Percentiles rank a stretch among this genome's conserved stretches.
phyloP scores from a whole-genome alignment of 805 yeast species.

The Kregervanrija pseudodelftensis region DNA sequence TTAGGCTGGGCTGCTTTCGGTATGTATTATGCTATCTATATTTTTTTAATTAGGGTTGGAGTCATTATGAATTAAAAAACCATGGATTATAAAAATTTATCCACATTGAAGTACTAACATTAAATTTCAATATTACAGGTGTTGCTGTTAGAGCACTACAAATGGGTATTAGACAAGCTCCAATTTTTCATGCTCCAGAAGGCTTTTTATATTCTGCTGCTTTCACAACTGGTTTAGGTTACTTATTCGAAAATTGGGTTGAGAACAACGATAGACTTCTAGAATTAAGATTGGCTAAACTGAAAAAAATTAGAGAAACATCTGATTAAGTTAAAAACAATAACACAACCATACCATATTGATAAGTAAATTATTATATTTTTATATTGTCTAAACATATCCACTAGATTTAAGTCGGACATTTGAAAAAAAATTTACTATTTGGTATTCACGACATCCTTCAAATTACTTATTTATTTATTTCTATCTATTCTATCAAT shows the following conservation, averaged over 20 bases:
- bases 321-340: constrained; percentile 11
- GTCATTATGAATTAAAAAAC: background rate
- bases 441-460: too few species aligned
- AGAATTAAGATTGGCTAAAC: constrained; percentile 30
- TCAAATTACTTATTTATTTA: too few species aligned
- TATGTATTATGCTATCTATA: constrained; percentile 11
- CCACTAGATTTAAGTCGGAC: too few species aligned
- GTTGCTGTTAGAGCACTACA: constrained; percentile 38
- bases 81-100: background rate
- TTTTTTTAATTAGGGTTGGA: background rate
- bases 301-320: constrained; percentile 31
- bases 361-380: too few species aligned
- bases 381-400: too few species aligned
- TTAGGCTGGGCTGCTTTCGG: constrained; percentile 35
- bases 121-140: constrained; percentile 20
- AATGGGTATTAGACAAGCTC: constrained; percentile 35
- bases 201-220: constrained; percentile 39
- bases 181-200: constrained; percentile 29
- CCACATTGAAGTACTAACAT: background rate
- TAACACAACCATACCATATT: constrained; percentile 4
- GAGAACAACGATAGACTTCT: constrained; percentile 32
- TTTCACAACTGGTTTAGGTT: constrained; percentile 37
- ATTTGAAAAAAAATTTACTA: too few species aligned
- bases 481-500: too few species aligned
- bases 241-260: constrained; percentile 30